phyloP scores from a whole-genome alignment of 805 yeast species.

The Yarrowia alimentaria region DNA sequence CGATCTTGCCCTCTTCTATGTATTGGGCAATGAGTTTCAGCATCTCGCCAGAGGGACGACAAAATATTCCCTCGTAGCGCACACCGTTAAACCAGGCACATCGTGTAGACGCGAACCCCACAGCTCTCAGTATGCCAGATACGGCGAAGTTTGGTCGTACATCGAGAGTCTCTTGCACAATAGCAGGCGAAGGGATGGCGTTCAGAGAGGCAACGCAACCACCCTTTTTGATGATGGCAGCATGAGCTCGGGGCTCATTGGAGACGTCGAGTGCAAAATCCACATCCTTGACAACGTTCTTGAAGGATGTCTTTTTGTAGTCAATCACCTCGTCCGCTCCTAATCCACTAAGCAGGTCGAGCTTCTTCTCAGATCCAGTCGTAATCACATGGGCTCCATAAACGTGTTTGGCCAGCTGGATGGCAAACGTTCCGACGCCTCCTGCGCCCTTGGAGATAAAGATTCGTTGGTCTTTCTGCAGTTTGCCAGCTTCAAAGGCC shows the following conservation, averaged over 20 bases:
- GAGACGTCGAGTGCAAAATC: slow-evolving; percentile 32
- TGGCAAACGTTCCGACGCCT: slow-evolving; percentile 31
- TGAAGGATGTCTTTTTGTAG: slow-evolving; percentile 30
- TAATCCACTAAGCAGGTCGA: slow-evolving; percentile 23
- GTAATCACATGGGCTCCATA: slow-evolving; percentile 32
- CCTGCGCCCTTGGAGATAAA: slow-evolving; percentile 32
- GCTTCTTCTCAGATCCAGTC: slow-evolving; percentile 32
- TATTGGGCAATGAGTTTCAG: slow-evolving; percentile 24
- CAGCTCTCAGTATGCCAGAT: background rate
- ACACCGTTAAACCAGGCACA: slow-evolving; percentile 26
- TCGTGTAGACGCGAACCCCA: background rate
- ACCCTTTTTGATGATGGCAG: slow-evolving; percentile 27
- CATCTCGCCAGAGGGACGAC: slow-evolving; percentile 8
- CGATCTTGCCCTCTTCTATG: slow-evolving; percentile 30
- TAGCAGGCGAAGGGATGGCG: slow-evolving; percentile 23
- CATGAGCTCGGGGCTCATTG: slow-evolving; percentile 28
- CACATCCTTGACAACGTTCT: slow-evolving; percentile 28
- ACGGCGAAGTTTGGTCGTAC: slow-evolving; percentile 6
- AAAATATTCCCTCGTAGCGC: slow-evolving; percentile 10
- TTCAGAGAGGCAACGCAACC: slow-evolving; percentile 30
- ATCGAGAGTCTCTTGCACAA: background rate
- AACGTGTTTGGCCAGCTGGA: slow-evolving; percentile 32
- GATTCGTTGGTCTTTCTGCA: slow-evolving; percentile 29
- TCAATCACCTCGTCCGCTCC: slow-evolving; percentile 33
- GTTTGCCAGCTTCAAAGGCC: slow-evolving; percentile 22